These are phyloP conservation scores for Ophiostoma ips DNA, from an alignment of 2,329 filamentous ascomycete species.

Conservation along the genomic window DNA sequence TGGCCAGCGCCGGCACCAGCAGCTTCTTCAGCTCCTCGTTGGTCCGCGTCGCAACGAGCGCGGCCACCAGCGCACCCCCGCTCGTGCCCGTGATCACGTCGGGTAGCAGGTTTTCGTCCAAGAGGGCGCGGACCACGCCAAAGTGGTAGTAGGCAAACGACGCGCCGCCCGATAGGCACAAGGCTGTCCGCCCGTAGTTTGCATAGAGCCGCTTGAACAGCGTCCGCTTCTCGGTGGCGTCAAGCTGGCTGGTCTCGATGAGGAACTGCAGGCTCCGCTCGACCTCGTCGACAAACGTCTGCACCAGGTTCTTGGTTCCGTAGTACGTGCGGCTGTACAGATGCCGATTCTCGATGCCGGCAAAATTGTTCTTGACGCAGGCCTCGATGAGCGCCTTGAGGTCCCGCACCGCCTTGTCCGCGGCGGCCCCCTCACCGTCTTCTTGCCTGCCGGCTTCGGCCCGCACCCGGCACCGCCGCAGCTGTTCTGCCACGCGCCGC, in stretches of 20 bases:
- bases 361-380: constrained; percentile 96
- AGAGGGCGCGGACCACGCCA: constrained; percentile 75
- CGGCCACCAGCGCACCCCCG: constrained; percentile 81
- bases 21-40: constrained; percentile 79
- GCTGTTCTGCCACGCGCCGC: constrained; percentile 59
- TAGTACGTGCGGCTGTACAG: constrained; percentile 98
- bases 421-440: constrained; percentile 15
- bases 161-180: constrained; percentile 86
- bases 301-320: constrained; percentile 88
- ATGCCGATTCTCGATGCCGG: constrained; percentile 81
- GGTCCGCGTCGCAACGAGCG: constrained; percentile 74
- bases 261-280: constrained; percentile 55
- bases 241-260: constrained; percentile 50
- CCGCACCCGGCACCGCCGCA: constrained; percentile 47
- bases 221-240: constrained; percentile 57
- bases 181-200: constrained; percentile 82
- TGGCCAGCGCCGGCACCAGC: constrained; percentile 73
- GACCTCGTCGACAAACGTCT: constrained; percentile 79
- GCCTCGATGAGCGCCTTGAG: constrained; percentile 68
- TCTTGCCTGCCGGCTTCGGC: constrained; percentile 38
- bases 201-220: constrained; percentile 81
- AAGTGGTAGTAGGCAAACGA: constrained; percentile 96
- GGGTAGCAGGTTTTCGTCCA: constrained; percentile 75
- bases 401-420: constrained; percentile 31
- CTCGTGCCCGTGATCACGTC: constrained; percentile 95